Evolutionary conservation across 2,329 filamentous ascomycete genomes (phyloP).

Genomic region (Diaporthe eres): DNA sequence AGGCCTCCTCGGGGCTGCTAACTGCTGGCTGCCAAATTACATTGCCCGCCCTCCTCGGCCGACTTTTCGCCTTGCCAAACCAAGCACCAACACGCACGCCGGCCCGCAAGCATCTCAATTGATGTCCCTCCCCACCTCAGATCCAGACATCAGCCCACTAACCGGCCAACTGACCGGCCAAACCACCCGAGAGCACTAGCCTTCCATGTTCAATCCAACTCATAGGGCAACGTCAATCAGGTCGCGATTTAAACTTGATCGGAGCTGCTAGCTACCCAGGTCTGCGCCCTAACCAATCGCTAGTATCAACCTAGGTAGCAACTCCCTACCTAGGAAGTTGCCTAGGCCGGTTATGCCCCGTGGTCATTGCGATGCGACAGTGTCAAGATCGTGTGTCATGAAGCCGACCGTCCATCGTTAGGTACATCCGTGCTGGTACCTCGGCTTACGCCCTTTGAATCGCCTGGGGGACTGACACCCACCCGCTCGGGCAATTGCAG

Average conservation of each 20-base stretch:
- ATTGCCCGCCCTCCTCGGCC: not conserved
- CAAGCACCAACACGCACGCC: too few relatives aligned
- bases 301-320: not conserved
- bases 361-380: constrained; percentile 26
- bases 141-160: constrained; percentile 25
- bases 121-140: constrained; percentile 15
- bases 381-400: constrained; percentile 32
- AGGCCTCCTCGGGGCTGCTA: not conserved
- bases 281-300: not conserved
- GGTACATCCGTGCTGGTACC: constrained; percentile 23
- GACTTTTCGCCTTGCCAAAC: not conserved
- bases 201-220: not conserved
- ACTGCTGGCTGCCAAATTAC: not conserved
- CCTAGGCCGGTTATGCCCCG: not conserved
- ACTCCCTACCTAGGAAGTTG: not conserved
- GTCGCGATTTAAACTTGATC: not conserved
- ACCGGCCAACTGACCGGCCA: not conserved
- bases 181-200: not conserved
- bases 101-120: constrained; percentile 13
- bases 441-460: constrained; percentile 11
- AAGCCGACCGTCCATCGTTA: constrained; percentile 7
- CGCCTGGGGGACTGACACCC: not conserved
- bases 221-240: not conserved
- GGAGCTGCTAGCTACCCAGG: not conserved
- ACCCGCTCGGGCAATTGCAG: not conserved